Evolutionary conservation across 1,284 basidiomycete genomes (phyloP), one percentile per base, ranked within the genome.

Genomic region (Xerocomus nothofagi): DNA sequence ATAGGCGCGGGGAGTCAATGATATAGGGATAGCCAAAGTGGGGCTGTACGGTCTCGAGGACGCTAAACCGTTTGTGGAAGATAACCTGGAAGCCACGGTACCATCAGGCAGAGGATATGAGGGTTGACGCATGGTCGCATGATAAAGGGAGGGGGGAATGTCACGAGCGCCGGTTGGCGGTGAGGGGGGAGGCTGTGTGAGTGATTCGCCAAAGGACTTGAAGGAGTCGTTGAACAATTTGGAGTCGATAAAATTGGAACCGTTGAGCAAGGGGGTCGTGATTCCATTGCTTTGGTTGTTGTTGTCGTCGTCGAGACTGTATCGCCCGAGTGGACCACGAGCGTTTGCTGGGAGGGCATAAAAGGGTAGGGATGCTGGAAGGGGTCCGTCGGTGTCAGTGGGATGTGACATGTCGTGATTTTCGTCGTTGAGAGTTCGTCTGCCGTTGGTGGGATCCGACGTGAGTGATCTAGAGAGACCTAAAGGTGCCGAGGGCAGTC

Each of bases 1-100:
- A 62, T 79, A 83, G 4, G 78, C 85, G 47, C 86, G 80, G 44
- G 81, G 79, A 45, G 75, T 84, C 0, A 83, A 74, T 4, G 87
- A 81, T 36, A 88, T 74, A 29, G 83, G 80, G 23, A 78, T 72
- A 7, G 54, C 71, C 58, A 63, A 56, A 56, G 66, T 53, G 26
- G 68, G 66, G 48, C 57, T 73, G 61, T 84, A 86, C 17, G 78
- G 75, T 32, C 81, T 80, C 11, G 81, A 78, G 6, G 81, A 77
- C 26, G 81, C 76, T 40, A 82, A 66, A 30, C 54, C 60, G 30
- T 66, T 68, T n/a, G 52, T 44, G 20, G 62, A 54, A 18, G 69
- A 53, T 8, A 66, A 43, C 37, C 58, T 63, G 45, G 68, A 72
- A 40, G 68, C 64, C 36, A 66, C 67, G 10, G 69, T 65, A 33